These are phyloP conservation scores for Hemileia vastatrix DNA, from an alignment of 1,284 basidiomycete genomes.

Conservation along the genomic window DNA sequence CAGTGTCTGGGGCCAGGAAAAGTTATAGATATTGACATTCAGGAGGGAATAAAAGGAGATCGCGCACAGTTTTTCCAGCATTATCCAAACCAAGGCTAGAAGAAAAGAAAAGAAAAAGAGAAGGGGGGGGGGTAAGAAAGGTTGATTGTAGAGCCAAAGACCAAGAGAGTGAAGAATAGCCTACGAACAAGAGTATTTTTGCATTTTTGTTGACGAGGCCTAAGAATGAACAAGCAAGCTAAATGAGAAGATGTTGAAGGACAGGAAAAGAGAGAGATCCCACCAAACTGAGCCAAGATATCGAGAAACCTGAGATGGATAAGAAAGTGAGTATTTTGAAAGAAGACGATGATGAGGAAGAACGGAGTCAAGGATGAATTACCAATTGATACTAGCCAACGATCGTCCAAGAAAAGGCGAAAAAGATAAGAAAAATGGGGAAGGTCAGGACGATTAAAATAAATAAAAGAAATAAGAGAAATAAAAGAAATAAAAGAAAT, in stretches of 20 bases:
- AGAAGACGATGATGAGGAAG: too few species aligned
- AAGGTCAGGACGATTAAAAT: too few species aligned
- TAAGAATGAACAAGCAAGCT: slow-evolving; percentile 41
- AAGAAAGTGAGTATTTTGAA: not conserved
- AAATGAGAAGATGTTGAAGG: not conserved
- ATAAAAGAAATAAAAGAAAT: too few species aligned
- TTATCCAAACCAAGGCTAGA: slow-evolving; percentile 64
- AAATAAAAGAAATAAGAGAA: too few species aligned
- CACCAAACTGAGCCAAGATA: slow-evolving; percentile 78
- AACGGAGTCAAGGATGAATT: too few species aligned
- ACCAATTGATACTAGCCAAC: too few species aligned
- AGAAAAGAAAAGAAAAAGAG: not conserved
- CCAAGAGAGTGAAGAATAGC: too few species aligned
- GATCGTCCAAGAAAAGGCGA: too few species aligned
- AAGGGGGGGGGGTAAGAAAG: not conserved
- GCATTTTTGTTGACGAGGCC: slow-evolving; percentile 97
- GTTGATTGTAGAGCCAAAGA: slow-evolving; percentile 64
- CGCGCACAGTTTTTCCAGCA: slow-evolving; percentile 91
- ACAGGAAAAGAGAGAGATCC: slow-evolving; percentile 32
- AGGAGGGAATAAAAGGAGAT: not conserved
- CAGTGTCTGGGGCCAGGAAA: slow-evolving; percentile 59
- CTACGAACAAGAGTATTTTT: slow-evolving; percentile 91
- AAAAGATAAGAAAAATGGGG: too few species aligned
- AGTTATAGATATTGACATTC: too few species aligned
- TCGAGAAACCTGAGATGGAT: slow-evolving; percentile 49